A percentile compares a stretch with the other conserved stretches of the same genome.
These are phyloP conservation scores for Xerocomus brunneocitrinus DNA, from an alignment of 768 basidiomycete genomes.

Conservation along the genomic window DNA sequence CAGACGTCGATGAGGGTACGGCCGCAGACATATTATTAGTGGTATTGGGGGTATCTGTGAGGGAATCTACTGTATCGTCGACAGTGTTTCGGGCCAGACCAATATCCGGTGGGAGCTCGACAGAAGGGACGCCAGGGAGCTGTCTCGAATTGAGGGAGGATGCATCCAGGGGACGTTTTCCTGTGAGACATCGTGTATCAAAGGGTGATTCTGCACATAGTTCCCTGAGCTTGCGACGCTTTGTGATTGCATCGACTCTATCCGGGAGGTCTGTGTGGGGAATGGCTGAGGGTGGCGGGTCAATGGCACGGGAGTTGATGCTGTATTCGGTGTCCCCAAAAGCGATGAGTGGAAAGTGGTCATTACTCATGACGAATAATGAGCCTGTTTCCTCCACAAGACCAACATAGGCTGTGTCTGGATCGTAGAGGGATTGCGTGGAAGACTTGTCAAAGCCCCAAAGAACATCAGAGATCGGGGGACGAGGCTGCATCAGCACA, in stretches of 20 bases:
- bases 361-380: constrained; percentile 82
- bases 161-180: constrained; percentile 52
- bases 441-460: constrained; percentile 38
- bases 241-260: constrained; percentile 44
- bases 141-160: constrained; percentile 48
- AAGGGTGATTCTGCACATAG: constrained; percentile 35
- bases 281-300: constrained; percentile 32
- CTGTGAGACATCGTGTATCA: constrained; percentile 59
- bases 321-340: constrained; percentile 50
- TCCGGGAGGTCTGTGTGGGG: constrained; percentile 32
- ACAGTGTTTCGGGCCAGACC: constrained; percentile 7
- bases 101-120: constrained; percentile 27
- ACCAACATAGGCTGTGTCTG: constrained; percentile 76
- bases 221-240: constrained; percentile 40
- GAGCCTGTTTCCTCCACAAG: constrained; percentile 66
- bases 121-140: constrained; percentile 53
- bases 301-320: constrained; percentile 31
- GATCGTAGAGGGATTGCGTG: constrained; percentile 36
- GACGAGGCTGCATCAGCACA: constrained; percentile 83
- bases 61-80: constrained; percentile 14
- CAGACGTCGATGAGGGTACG: constrained; percentile 15
- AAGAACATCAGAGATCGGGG: constrained; percentile 68
- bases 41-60: constrained; percentile 16
- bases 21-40: constrained; percentile 10
- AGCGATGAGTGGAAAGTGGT: constrained; percentile 75